phyloP scores from a whole-genome alignment of 1,139 yeast species.

The Schizosaccharomyces versatilis region DNA sequence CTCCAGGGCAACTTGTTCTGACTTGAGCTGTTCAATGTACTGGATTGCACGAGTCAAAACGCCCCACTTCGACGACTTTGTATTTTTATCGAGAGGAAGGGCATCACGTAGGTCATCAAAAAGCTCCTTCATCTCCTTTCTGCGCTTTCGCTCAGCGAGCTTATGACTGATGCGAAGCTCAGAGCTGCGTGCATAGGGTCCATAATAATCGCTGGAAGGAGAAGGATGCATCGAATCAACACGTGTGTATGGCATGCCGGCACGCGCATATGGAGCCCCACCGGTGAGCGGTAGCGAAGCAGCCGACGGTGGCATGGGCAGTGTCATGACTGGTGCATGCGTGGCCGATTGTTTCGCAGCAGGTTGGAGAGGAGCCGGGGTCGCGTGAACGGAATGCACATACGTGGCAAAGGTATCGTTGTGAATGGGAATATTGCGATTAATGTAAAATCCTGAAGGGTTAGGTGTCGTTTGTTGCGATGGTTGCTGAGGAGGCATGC shows the following conservation, averaged over 20 bases:
- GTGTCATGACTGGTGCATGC: not conserved
- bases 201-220: not conserved
- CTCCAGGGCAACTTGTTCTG: constrained; percentile 15
- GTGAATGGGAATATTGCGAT: not conserved
- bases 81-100: constrained; percentile 14
- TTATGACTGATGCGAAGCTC: constrained; percentile 15
- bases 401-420: constrained; percentile 1
- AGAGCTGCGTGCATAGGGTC: constrained; percentile 14
- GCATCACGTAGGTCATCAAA: constrained; percentile 14
- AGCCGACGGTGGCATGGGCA: not conserved
- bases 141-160: constrained; percentile 15
- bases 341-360: not conserved
- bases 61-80: constrained; percentile 15
- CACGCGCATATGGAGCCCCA: not conserved
- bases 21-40: constrained; percentile 8
- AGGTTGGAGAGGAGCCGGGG: not conserved
- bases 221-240: not conserved
- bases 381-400: not conserved
- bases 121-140: constrained; percentile 14
- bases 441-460: not conserved
- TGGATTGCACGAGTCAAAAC: constrained; percentile 13
- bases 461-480: not conserved
- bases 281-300: not conserved
- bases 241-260: not conserved
- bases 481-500: not conserved